Evolutionary conservation across 495 filamentous ascomycete genomes (phyloP), one percentile per base, ranked within the genome.

Genomic region (Cudoniella acicularis): DNA sequence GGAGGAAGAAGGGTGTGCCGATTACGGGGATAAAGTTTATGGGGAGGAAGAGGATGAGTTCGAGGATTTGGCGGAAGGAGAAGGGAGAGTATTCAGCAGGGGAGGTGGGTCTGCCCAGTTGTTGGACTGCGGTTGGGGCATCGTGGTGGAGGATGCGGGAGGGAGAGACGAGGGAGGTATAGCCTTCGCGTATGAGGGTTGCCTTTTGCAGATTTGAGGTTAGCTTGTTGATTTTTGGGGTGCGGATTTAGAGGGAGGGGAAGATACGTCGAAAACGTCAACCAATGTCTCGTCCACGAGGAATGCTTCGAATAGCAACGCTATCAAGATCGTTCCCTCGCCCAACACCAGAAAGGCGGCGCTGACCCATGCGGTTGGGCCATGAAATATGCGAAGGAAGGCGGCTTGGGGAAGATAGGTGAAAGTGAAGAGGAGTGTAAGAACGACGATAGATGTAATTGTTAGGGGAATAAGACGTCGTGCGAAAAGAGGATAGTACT

Each of bases 11-110:
- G 0, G 85, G 78, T 0, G 88, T 89, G 4, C 94, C 94, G 20
- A 97, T 77, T 10, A 91, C 81, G 0, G 94, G 94, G 27, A 98
- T 86, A 21, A 97, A 80, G 70, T 96, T 97, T 60, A 98, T 79
- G 1, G 94, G 93, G 1, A 98, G 75, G 64, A 87, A 90, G 13
- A 88, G 54, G 18, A 91, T 78, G 56, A 92, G 86, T 70, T 93
- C 88, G 54, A 86, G 61, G 54, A 91, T 91, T 65, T 92, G 88
- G n/a, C 83, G 79, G 13, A 89, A 62, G 54, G 87, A 90, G 72
- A 90, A 86, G 0, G 79, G 82, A 24, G 80, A 73, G 66, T 94
- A 88, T 1, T 78, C 72, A 56, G 91, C 91, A 24, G 79, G 75
- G 59, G 74, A 84, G 0, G 84, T 78, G 25, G 89, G 77, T 64